Percentiles rank a stretch among this genome's conserved stretches.
These are phyloP conservation scores for Senna siamea DNA, from an alignment of 306 rosid species.

Conservation along the genomic window DNA sequence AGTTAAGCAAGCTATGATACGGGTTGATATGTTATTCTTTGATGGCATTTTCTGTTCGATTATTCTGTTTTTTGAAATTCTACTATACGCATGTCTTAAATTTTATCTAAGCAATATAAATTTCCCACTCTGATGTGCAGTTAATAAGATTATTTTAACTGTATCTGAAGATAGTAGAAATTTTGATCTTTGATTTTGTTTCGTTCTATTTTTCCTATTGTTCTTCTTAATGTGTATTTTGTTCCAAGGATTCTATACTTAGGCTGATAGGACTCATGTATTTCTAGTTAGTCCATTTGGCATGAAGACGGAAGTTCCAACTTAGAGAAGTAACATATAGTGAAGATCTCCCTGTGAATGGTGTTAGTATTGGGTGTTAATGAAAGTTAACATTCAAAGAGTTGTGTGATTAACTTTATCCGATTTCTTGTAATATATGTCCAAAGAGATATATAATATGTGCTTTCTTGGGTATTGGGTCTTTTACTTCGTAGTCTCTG, in stretches of 20 bases:
- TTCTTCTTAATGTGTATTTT: background rate
- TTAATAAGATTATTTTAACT: background rate
- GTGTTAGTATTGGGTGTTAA: background rate
- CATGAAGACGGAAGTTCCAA: background rate
- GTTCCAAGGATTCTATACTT: background rate
- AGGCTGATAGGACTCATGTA: background rate
- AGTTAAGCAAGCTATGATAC: background rate
- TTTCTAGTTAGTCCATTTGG: background rate
- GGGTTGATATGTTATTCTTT: background rate
- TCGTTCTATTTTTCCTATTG: background rate
- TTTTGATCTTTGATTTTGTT: background rate
- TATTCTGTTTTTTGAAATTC: background rate
- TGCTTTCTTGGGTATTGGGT: background rate
- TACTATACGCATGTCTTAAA: background rate
- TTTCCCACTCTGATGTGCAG: background rate
- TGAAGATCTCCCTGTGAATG: background rate
- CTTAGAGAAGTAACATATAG: constrained; percentile 2
- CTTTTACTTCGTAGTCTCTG: background rate
- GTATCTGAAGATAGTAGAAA: background rate
- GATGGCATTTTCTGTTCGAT: background rate
- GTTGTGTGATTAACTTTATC: background rate
- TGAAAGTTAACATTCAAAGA: background rate
- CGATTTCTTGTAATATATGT: background rate
- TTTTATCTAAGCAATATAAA: background rate
- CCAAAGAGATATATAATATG: background rate